phyloP scores from a whole-genome alignment of 2,329 filamentous ascomycete species.

The Onygenales sp. region DNA sequence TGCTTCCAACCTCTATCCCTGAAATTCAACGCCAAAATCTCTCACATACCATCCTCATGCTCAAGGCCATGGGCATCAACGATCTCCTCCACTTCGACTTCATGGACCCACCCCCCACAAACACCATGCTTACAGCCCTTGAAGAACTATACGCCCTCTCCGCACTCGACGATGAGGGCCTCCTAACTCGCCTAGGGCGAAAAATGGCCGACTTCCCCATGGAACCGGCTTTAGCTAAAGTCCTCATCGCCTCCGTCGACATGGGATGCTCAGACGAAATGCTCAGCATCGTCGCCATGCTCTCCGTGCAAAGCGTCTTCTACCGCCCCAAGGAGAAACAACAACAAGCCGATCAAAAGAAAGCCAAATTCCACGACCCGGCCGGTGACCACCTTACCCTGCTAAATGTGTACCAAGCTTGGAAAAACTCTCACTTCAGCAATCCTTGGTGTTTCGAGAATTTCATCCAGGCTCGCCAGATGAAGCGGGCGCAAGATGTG shows the following conservation, averaged over 20 bases:
- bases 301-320: slow-evolving; percentile 78
- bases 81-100: slow-evolving; percentile 96
- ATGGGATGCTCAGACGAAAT: slow-evolving; percentile 88
- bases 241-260: slow-evolving; percentile 78
- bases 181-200: slow-evolving; percentile 80
- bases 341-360: slow-evolving; percentile 91
- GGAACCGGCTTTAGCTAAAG: slow-evolving; percentile 86
- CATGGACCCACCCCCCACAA: slow-evolving; percentile 95
- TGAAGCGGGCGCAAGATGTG: slow-evolving; percentile 84
- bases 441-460: slow-evolving; percentile 96
- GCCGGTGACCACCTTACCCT: slow-evolving; percentile 90
- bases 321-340: slow-evolving; percentile 98
- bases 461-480: slow-evolving; percentile 85
- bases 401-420: slow-evolving; percentile 94
- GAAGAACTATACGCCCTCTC: slow-evolving; percentile 91
- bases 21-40: slow-evolving; percentile 95
- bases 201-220: slow-evolving; percentile 99
- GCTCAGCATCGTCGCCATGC: slow-evolving; percentile 88
- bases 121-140: slow-evolving; percentile 92
- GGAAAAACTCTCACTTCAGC: slow-evolving; percentile 75
- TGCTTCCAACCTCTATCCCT: slow-evolving; percentile 90
- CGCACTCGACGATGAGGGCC: slow-evolving; percentile 87
- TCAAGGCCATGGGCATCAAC: slow-evolving; percentile 99
- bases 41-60: slow-evolving; percentile 86
- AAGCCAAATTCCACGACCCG: slow-evolving; percentile 92